A percentile compares a stretch with the other conserved stretches of the same genome.
Conservation (phyloP, 148 eudicot genomes). For the Chenopodium berlandieri region DNA sequence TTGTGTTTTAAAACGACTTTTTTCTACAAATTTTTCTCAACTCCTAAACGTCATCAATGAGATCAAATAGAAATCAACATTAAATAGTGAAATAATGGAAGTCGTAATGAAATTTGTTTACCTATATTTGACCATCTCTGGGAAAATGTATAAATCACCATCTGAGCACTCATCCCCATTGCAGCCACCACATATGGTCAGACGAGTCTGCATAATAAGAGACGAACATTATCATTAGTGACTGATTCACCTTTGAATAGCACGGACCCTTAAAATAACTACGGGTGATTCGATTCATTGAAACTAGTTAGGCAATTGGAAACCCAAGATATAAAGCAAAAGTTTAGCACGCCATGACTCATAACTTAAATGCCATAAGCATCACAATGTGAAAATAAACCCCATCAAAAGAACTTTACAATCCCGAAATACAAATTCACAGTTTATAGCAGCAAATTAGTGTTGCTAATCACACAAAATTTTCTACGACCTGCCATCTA, state of each 20-base stretch:
- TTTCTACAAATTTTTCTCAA: too few species aligned
- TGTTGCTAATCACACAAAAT: background rate
- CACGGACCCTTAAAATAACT: background rate
- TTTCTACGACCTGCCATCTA: background rate
- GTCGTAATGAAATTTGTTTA: constrained; percentile 18
- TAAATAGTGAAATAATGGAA: background rate
- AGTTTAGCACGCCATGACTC: background rate
- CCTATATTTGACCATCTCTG: constrained; percentile 93
- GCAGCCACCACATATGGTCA: constrained; percentile 70
- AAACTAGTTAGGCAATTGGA: too few species aligned
- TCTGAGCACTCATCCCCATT: constrained; percentile 49
- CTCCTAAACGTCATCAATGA: background rate
- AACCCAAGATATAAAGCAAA: background rate
- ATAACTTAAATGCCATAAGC: background rate
- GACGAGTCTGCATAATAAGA: constrained; percentile 55
- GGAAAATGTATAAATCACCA: constrained; percentile 85
- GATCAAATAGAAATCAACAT: constrained; percentile 5
- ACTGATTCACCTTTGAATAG: background rate
- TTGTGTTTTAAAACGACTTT: too few species aligned
- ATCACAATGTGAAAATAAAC: background rate
- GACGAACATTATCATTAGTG: constrained; percentile 1
- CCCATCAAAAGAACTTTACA: background rate
- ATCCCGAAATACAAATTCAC: background rate
- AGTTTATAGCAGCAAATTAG: background rate
- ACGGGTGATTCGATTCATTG: background rate